Percentiles rank a stretch among this genome's conserved stretches.
Evolutionary conservation across 169 alveolate genomes (phyloP).

Genomic region (Perkinsus olseni): DNA sequence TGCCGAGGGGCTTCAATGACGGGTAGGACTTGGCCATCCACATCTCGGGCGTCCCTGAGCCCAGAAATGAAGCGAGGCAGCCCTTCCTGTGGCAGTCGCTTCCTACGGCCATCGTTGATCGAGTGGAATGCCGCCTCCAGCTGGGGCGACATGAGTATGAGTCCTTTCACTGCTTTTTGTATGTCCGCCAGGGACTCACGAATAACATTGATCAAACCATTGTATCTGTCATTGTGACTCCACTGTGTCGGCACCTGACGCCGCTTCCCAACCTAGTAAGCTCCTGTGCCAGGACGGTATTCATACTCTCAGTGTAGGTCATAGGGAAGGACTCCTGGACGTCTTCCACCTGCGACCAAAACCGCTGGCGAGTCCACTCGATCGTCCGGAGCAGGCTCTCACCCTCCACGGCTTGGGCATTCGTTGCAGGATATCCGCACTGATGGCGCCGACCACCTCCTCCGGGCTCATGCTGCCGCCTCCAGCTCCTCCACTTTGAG

Average conservation of each 20-base stretch:
- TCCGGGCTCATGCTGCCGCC: slow-evolving; percentile 41
- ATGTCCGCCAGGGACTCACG: slow-evolving; percentile 54
- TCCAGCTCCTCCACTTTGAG: slow-evolving; percentile 38
- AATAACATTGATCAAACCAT: slow-evolving; percentile 34
- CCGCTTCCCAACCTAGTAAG: slow-evolving; percentile 71
- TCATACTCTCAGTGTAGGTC: slow-evolving; percentile 70
- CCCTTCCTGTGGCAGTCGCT: background rate
- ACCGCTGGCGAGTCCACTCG: background rate
- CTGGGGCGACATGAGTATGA: slow-evolving; percentile 56
- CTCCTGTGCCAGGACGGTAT: slow-evolving; percentile 76
- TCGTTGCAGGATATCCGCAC: slow-evolving; percentile 54
- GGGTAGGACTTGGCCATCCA: slow-evolving; percentile 65
- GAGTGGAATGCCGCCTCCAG: slow-evolving; percentile 49
- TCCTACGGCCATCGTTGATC: background rate
- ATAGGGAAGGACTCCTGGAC: slow-evolving; percentile 54
- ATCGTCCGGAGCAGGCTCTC: slow-evolving; percentile 11
- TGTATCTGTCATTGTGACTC: background rate
- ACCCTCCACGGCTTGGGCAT: slow-evolving; percentile 40
- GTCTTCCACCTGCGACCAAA: background rate
- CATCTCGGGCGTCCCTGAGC: slow-evolving; percentile 57
- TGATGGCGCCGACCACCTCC: slow-evolving; percentile 50
- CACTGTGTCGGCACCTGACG: slow-evolving; percentile 10
- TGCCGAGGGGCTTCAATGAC: slow-evolving; percentile 65
- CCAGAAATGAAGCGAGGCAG: slow-evolving; percentile 30
- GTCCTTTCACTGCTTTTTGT: slow-evolving; percentile 73